These are phyloP conservation scores for Suillus luteus DNA, from an alignment of 768 basidiomycete species.

Conservation along the genomic window DNA sequence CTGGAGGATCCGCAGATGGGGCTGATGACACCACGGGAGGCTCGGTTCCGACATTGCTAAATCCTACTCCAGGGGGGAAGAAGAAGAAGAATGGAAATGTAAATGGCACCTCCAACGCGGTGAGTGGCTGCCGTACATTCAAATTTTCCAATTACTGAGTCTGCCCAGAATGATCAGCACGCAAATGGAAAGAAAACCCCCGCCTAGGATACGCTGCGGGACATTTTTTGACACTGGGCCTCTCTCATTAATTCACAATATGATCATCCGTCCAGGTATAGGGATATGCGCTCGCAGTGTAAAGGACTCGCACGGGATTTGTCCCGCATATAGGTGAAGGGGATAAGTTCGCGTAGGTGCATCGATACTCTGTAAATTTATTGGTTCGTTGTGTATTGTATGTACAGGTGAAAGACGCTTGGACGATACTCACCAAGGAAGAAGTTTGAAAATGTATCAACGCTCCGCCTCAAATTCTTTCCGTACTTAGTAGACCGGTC, in stretches of 20 bases:
- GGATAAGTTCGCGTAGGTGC: not conserved
- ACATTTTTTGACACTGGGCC: not conserved
- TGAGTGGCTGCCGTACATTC: not conserved
- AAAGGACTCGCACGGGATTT: not conserved
- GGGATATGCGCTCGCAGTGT: not conserved
- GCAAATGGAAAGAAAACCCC: not conserved
- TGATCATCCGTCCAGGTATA: not conserved
- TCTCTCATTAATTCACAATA: not conserved
- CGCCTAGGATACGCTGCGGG: not conserved
- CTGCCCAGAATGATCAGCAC: not conserved
- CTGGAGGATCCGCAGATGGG: not conserved
- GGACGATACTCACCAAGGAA: not conserved
- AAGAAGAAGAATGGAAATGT: not conserved
- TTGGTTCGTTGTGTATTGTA: not conserved
- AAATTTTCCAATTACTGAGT: not conserved
- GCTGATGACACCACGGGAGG: not conserved
- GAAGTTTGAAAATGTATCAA: not conserved
- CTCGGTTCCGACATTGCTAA: not conserved
- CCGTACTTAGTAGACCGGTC: slow-evolving; percentile 12
- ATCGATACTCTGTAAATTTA: not conserved
- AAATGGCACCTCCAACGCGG: not conserved
- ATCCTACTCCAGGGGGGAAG: not conserved
- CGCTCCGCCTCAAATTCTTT: slow-evolving; percentile 11
- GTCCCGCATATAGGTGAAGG: not conserved
- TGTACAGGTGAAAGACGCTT: not conserved